Evolutionary conservation across 768 basidiomycete genomes (phyloP).

Genomic region (Rhodosporidiobolus sp.): DNA sequence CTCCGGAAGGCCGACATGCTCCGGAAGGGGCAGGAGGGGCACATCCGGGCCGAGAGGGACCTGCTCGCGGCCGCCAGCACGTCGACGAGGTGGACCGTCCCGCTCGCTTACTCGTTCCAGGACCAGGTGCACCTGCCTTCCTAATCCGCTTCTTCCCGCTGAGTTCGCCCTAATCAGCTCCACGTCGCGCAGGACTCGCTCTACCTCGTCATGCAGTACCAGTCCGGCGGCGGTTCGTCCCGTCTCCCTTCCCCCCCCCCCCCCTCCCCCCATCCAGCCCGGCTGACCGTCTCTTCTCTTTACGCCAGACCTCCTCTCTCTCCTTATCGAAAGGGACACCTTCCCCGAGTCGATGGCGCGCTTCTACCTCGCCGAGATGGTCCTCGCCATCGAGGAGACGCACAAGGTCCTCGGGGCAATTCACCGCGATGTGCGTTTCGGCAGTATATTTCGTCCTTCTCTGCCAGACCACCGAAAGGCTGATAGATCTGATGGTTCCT

Average conservation of each 20-base stretch:
- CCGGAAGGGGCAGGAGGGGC: slow-evolving; percentile 73
- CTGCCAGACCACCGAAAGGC: slow-evolving; percentile 39
- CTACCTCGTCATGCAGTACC: slow-evolving; percentile 65
- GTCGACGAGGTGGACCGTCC: slow-evolving; percentile 88
- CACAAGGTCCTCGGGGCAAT: slow-evolving; percentile 87
- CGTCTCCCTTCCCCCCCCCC: slow-evolving; percentile 26
- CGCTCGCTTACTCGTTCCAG: slow-evolving; percentile 87
- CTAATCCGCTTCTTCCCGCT: too few species aligned
- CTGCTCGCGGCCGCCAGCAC: slow-evolving; percentile 75
- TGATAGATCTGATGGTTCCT: too few species aligned
- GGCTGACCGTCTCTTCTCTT: slow-evolving; percentile 10
- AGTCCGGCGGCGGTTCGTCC: slow-evolving; percentile 41
- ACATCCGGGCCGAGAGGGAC: slow-evolving; percentile 92
- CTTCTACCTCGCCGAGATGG: slow-evolving; percentile 60
- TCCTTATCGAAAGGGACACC: slow-evolving; percentile 70
- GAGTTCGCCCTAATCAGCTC: too few species aligned
- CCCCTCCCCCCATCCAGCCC: neutral
- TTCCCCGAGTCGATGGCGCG: slow-evolving; percentile 48
- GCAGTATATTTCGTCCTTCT: too few species aligned
- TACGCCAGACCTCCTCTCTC: slow-evolving; percentile 78
- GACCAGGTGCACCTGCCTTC: slow-evolving; percentile 56
- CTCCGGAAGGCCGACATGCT: slow-evolving; percentile 52
- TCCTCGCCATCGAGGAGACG: slow-evolving; percentile 86
- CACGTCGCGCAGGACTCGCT: slow-evolving; percentile 55
- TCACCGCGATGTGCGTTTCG: slow-evolving; percentile 91